phyloP scores from a whole-genome alignment of 331 rosid species.

The Acacia pycnantha region DNA sequence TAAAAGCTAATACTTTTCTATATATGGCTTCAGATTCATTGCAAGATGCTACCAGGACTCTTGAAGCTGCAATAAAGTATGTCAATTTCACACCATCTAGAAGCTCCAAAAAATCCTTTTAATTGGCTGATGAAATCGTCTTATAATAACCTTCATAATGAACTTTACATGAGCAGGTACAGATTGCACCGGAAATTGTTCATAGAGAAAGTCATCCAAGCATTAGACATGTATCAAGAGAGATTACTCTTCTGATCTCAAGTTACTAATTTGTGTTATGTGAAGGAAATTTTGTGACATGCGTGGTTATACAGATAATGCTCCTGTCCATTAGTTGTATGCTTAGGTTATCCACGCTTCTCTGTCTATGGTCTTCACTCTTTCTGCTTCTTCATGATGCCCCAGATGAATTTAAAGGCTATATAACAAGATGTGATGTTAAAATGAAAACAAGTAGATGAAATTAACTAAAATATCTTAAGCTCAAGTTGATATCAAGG shows the following conservation, averaged over 20 bases:
- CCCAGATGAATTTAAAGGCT: background rate
- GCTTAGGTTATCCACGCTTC: slow-evolving; percentile 2
- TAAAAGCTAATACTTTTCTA: slow-evolving; percentile 25
- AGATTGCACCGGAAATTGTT: slow-evolving; percentile 82
- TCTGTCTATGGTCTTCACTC: background rate
- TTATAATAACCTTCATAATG: background rate
- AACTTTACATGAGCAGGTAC: slow-evolving; percentile 58
- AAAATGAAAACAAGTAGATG: background rate
- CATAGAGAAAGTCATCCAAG: slow-evolving; percentile 3
- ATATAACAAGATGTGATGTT: background rate
- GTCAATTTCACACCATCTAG: slow-evolving; percentile 12
- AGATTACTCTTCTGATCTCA: slow-evolving; percentile 57
- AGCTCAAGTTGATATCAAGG: background rate
- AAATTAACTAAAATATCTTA: background rate
- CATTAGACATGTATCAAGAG: slow-evolving; percentile 7
- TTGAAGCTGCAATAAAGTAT: slow-evolving; percentile 76
- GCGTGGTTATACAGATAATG: background rate
- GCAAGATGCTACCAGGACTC: slow-evolving; percentile 57
- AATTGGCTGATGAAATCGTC: background rate
- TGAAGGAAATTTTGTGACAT: slow-evolving; percentile 36
- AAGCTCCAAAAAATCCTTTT: slow-evolving; percentile 9
- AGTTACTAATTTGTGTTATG: slow-evolving; percentile 17
- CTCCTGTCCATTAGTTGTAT: slow-evolving; percentile 22
- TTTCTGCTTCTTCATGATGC: background rate
- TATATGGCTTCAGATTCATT: slow-evolving; percentile 58